Evolutionary conservation across 306 rosid species (phyloP).

Genomic region (Astragalus glycyphyllos): DNA sequence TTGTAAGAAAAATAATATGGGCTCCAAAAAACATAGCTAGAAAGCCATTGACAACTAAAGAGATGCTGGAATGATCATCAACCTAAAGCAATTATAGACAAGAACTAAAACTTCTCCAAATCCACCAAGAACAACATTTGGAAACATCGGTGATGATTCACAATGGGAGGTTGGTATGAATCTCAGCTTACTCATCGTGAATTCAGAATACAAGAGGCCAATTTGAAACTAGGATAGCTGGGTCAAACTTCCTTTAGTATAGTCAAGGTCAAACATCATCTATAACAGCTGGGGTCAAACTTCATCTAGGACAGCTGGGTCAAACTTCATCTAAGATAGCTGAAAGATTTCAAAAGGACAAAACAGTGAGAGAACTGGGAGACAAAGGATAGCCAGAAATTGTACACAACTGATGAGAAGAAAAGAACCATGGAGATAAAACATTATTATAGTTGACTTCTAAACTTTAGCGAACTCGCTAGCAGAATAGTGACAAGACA

Average conservation of each 20-base stretch:
- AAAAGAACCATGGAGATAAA: not conserved
- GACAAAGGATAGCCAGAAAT: not conserved
- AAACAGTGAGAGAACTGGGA: conserved; percentile 4
- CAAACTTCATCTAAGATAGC: too few species aligned
- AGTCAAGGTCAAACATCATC: too few species aligned
- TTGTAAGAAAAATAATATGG: not conserved
- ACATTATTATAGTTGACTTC: conserved; percentile 13
- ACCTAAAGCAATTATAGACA: not conserved
- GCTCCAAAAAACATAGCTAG: not conserved
- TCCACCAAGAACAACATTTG: not conserved
- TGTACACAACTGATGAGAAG: not conserved
- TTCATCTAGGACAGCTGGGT: too few species aligned
- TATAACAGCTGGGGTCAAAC: too few species aligned
- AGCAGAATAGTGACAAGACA: not conserved
- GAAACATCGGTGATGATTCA: not conserved
- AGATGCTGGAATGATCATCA: too few species aligned
- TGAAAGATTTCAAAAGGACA: not conserved
- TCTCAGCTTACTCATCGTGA: conserved; percentile 7
- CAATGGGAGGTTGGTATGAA: not conserved
- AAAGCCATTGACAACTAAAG: too few species aligned
- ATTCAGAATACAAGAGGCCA: not conserved
- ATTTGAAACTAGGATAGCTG: not conserved
- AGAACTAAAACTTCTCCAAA: conserved; percentile 1
- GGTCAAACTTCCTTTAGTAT: too few species aligned
- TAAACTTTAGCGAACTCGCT: not conserved